Conservation (phyloP, 768 basidiomycete genomes). For the Pulveroboletus frians region DNA sequence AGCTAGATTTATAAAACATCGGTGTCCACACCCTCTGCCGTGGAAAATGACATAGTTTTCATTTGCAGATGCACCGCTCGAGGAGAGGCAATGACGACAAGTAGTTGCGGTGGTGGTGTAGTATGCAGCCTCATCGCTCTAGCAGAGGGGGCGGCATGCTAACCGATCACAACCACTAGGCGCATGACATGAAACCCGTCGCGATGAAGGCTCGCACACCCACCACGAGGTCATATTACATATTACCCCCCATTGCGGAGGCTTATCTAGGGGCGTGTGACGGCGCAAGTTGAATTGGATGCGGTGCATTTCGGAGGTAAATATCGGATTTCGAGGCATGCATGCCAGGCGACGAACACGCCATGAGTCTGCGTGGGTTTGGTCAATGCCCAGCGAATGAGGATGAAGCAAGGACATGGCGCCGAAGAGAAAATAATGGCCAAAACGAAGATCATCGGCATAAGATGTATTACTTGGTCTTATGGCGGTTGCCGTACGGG, state of each 20-base stretch:
- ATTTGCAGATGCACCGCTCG: constrained; percentile 18
- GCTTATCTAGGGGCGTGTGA: constrained; percentile 17
- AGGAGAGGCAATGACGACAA: constrained; percentile 23
- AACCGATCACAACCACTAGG: constrained; percentile 15
- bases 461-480: no score
- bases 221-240: constrained; percentile 26
- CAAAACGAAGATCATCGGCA: constrained; percentile 9
- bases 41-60: constrained; percentile 17
- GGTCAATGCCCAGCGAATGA: constrained; percentile 13
- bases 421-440: not conserved
- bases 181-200: constrained; percentile 19
- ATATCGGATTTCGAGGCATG: constrained; percentile 16
- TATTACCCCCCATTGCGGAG: constrained; percentile 24
- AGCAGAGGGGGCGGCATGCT: constrained; percentile 18
- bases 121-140: constrained; percentile 23
- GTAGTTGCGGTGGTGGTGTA: constrained; percentile 13
- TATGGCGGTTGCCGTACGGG: not conserved
- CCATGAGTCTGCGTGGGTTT: constrained; percentile 14
- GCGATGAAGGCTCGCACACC: constrained; percentile 19
- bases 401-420: constrained; percentile 23
- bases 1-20: constrained; percentile 19
- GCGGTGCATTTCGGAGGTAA: constrained; percentile 15
- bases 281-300: constrained; percentile 18
- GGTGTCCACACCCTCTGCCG: constrained; percentile 12
- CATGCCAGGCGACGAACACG: constrained; percentile 23